These are phyloP conservation scores for Thermoascus crustaceus DNA, from an alignment of 2,329 filamentous ascomycete species.

Conservation along the genomic window DNA sequence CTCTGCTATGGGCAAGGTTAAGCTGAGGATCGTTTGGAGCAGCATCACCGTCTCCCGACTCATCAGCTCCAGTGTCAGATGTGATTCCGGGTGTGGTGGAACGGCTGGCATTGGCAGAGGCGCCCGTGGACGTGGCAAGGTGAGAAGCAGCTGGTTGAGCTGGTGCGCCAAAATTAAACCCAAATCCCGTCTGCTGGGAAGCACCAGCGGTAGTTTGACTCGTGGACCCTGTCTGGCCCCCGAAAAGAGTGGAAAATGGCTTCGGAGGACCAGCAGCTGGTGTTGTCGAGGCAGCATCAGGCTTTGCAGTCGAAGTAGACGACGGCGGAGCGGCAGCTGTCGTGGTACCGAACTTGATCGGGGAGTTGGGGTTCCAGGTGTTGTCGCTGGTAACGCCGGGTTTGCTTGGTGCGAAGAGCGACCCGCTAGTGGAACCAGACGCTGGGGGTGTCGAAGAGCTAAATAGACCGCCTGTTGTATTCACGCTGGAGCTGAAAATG, in stretches of 20 bases:
- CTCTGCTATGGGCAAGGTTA: slow-evolving; percentile 57
- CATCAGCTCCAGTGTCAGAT: slow-evolving; percentile 34
- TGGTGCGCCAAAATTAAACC: slow-evolving; percentile 35
- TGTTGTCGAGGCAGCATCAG: slow-evolving; percentile 14
- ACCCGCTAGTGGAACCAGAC: slow-evolving; percentile 10
- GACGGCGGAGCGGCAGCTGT: slow-evolving; percentile 17
- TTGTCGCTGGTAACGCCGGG: slow-evolving; percentile 35
- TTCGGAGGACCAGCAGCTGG: slow-evolving; percentile 17
- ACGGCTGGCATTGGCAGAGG: slow-evolving; percentile 33
- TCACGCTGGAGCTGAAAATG: slow-evolving; percentile 12
- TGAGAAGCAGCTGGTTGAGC: slow-evolving; percentile 14
- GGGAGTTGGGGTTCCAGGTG: slow-evolving; percentile 41
- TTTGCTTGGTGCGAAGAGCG: too few species aligned
- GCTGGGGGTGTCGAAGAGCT: slow-evolving; percentile 17
- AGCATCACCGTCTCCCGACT: slow-evolving; percentile 45
- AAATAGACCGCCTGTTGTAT: slow-evolving; percentile 20
- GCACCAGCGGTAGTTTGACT: slow-evolving; percentile 13
- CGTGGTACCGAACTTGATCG: slow-evolving; percentile 40
- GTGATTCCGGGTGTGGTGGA: slow-evolving; percentile 41
- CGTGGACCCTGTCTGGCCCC: slow-evolving; percentile 12
- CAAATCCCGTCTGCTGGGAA: slow-evolving; percentile 17
- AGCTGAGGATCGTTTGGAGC: slow-evolving; percentile 58
- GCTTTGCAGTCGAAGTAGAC: slow-evolving; percentile 20
- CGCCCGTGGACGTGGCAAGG: slow-evolving; percentile 23
- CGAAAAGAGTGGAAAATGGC: slow-evolving; percentile 24